Conservation (phyloP, 805 yeast species). For the Pichia heedii region DNA sequence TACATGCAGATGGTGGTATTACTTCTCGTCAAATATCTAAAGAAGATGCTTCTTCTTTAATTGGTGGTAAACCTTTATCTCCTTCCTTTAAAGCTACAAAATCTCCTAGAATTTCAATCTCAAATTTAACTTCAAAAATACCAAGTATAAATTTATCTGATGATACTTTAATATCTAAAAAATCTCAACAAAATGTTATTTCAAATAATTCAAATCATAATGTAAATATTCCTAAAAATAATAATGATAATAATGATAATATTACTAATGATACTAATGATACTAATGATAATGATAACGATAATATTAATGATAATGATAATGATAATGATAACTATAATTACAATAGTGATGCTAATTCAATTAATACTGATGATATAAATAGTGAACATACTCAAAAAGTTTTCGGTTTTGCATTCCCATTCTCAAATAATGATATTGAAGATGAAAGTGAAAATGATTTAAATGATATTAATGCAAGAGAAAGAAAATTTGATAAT, state of each 20-base stretch:
- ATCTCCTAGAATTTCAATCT: too few relatives aligned
- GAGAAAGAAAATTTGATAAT: background rate
- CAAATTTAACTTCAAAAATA: too few relatives aligned
- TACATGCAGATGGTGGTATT: too few relatives aligned
- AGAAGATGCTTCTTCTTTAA: slow-evolving; percentile 9
- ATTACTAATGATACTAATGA: background rate
- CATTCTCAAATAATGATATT: slow-evolving; percentile 27
- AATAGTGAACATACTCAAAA: slow-evolving; percentile 13
- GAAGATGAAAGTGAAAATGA: background rate
- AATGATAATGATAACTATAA: slow-evolving; percentile 26
- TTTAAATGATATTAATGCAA: background rate
- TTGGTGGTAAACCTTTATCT: too few relatives aligned
- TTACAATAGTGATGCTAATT: slow-evolving; percentile 10
- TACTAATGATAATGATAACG: slow-evolving; percentile 1
- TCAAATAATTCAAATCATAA: too few relatives aligned
- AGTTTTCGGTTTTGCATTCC: slow-evolving; percentile 49
- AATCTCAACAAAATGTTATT: too few relatives aligned
- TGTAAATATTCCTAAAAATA: too few relatives aligned
- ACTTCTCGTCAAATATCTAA: slow-evolving; percentile 6
- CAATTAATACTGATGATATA: slow-evolving; percentile 17
- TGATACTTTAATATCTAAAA: too few relatives aligned
- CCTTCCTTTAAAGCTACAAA: too few relatives aligned
- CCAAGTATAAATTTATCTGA: too few relatives aligned
- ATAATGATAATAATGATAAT: background rate
- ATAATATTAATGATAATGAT: slow-evolving; percentile 17